Evolutionary conservation across 768 basidiomycete species (phyloP).

Genomic region (Sarcodon sp.): DNA sequence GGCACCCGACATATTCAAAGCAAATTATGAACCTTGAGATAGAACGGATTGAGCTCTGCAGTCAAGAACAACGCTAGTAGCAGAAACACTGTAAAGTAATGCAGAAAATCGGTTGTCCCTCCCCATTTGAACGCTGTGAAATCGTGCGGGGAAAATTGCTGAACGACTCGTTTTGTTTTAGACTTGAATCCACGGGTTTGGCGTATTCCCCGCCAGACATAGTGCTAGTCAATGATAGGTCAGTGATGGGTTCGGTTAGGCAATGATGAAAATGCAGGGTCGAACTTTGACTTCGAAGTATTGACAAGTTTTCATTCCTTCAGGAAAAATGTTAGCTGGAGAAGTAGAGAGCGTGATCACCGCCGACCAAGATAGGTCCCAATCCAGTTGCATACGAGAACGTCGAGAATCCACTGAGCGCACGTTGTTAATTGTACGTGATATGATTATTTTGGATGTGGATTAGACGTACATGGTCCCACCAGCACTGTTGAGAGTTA

Average conservation of each 20-base stretch:
- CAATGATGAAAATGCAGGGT: neutral
- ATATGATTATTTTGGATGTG: neutral
- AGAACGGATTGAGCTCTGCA: slow-evolving; percentile 82
- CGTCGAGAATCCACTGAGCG: slow-evolving; percentile 76
- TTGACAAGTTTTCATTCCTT: slow-evolving; percentile 81
- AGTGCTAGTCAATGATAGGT: slow-evolving; percentile 36
- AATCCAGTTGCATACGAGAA: slow-evolving; percentile 79
- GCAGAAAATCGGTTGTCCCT: slow-evolving; percentile 55
- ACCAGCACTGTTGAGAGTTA: slow-evolving; percentile 57
- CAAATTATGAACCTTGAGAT: slow-evolving; percentile 51
- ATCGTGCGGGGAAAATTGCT: slow-evolving; percentile 79
- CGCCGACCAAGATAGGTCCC: slow-evolving; percentile 66
- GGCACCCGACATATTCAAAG: neutral
- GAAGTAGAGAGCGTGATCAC: slow-evolving; percentile 7
- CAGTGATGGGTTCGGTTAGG: neutral
- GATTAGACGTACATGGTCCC: slow-evolving; percentile 64
- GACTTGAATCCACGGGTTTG: slow-evolving; percentile 68
- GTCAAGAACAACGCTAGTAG: slow-evolving; percentile 70
- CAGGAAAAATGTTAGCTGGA: slow-evolving; percentile 3
- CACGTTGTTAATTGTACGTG: slow-evolving; percentile 1
- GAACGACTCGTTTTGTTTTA: slow-evolving; percentile 68
- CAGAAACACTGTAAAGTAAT: slow-evolving; percentile 65
- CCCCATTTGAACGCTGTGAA: slow-evolving; percentile 88
- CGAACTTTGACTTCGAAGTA: slow-evolving; percentile 79
- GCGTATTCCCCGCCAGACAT: slow-evolving; percentile 74